Evolutionary conservation across 257 asterid species (phyloP).

Genomic region (Jacaranda copaia): DNA sequence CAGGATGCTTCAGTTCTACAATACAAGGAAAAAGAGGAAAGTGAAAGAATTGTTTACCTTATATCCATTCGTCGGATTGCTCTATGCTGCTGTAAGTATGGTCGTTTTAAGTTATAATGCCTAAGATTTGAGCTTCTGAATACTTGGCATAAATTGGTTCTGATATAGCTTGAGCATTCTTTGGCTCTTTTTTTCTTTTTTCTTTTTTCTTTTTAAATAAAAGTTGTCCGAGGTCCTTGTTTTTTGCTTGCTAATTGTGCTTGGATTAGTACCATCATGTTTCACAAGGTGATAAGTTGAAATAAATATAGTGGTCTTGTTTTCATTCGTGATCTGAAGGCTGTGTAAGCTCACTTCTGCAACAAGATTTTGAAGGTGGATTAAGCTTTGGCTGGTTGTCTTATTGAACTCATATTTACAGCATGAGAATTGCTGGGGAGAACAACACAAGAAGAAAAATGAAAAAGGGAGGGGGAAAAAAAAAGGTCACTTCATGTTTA

Average conservation of each 20-base stretch:
- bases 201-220: too few species aligned
- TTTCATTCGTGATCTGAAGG: not conserved
- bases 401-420: slow-evolving; percentile 3
- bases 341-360: not conserved
- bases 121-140: slow-evolving; percentile 19
- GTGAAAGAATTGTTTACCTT: slow-evolving; percentile 56
- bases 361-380: not conserved
- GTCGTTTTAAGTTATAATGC: slow-evolving; percentile 11
- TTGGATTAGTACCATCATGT: slow-evolving; percentile 19
- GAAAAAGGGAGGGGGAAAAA: not conserved
- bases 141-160: slow-evolving; percentile 6
- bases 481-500: not conserved
- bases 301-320: not conserved
- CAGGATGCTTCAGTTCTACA: slow-evolving; percentile 70
- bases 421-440: not conserved
- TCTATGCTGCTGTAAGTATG: slow-evolving; percentile 82
- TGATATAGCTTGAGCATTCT: slow-evolving; percentile 12
- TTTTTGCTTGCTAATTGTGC: not conserved
- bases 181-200: too few species aligned
- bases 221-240: not conserved
- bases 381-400: slow-evolving; percentile 11
- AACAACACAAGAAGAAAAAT: not conserved
- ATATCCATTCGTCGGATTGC: slow-evolving; percentile 80
- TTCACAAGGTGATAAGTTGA: slow-evolving; percentile 18
- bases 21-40: slow-evolving; percentile 53